phyloP scores from a whole-genome alignment of 306 rosid species.

The Inga laurina region DNA sequence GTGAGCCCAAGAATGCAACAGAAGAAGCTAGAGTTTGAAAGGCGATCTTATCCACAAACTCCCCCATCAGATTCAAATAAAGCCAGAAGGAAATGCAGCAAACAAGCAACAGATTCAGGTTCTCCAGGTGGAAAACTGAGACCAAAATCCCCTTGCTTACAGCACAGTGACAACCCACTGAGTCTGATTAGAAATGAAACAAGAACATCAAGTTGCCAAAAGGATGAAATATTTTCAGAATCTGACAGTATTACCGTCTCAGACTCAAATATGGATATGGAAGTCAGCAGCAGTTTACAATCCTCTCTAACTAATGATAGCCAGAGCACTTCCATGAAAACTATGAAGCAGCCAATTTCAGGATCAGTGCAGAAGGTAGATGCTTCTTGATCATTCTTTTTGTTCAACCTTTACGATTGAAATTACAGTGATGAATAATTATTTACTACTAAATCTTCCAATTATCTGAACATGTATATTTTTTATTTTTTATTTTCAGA shows the following conservation, averaged over 20 bases:
- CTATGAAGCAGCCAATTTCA: slow-evolving; percentile 46
- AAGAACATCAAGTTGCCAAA: slow-evolving; percentile 57
- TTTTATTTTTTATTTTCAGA: slow-evolving; percentile 47
- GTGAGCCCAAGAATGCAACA: slow-evolving; percentile 82
- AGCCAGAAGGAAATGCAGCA: slow-evolving; percentile 55
- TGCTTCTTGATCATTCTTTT: slow-evolving; percentile 34
- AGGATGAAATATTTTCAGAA: slow-evolving; percentile 55
- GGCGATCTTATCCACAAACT: slow-evolving; percentile 66
- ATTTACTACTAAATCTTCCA: not conserved
- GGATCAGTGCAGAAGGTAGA: slow-evolving; percentile 58
- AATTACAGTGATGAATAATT: not conserved
- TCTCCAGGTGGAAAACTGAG: slow-evolving; percentile 60
- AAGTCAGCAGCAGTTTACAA: slow-evolving; percentile 52
- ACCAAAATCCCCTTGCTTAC: slow-evolving; percentile 46
- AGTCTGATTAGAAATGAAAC: slow-evolving; percentile 74
- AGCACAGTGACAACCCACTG: slow-evolving; percentile 58
- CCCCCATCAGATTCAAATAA: slow-evolving; percentile 62
- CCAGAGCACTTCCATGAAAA: slow-evolving; percentile 53
- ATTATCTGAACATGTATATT: slow-evolving; percentile 13
- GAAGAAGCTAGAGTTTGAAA: slow-evolving; percentile 76
- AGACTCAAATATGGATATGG: slow-evolving; percentile 52
- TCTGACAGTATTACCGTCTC: slow-evolving; percentile 40
- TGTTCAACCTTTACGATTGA: slow-evolving; percentile 10
- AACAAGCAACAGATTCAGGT: slow-evolving; percentile 51
- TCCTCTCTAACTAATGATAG: slow-evolving; percentile 42